Conservation (phyloP, 2,329 filamentous ascomycete species). For the Epicoccum sorghinum region DNA sequence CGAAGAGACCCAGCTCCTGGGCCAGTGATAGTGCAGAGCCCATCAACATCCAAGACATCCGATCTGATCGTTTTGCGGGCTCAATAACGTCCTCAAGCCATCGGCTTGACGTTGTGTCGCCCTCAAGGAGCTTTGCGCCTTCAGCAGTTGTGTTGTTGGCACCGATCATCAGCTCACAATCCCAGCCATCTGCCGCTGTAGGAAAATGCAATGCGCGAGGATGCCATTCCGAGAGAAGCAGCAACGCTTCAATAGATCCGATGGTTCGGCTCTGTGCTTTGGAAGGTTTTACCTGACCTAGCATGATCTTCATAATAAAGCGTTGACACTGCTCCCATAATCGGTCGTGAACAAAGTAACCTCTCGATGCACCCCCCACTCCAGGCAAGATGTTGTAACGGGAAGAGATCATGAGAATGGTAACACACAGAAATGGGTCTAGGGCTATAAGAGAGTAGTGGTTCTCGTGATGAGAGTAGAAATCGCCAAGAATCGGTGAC, state of each 20-base stretch:
- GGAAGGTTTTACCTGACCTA: constrained; percentile 60
- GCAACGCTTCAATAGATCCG: constrained; percentile 60
- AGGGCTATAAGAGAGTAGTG: constrained; percentile 57
- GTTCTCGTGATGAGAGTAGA: constrained; percentile 56
- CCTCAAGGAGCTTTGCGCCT: constrained; percentile 42
- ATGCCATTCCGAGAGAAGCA: constrained; percentile 64
- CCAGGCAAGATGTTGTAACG: constrained; percentile 53
- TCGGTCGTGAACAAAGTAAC: constrained; percentile 60
- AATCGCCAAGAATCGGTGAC: constrained; percentile 58
- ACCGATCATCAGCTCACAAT: constrained; percentile 58
- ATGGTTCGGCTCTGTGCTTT: constrained; percentile 58
- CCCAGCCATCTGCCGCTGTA: constrained; percentile 61
- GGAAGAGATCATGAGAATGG: constrained; percentile 62
- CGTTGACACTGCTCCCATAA: constrained; percentile 62
- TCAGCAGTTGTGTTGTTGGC: constrained; percentile 48
- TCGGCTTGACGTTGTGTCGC: constrained; percentile 47
- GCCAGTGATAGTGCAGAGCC: constrained; percentile 60
- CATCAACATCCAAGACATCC: constrained; percentile 67
- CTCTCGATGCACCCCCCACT: constrained; percentile 52
- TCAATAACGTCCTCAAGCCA: constrained; percentile 63
- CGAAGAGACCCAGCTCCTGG: constrained; percentile 60
- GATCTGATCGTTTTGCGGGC: constrained; percentile 60
- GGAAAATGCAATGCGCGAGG: constrained; percentile 61
- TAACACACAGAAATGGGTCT: constrained; percentile 60
- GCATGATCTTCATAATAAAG: constrained; percentile 59